Evolutionary conservation across 495 filamentous ascomycete genomes (phyloP).

Genomic region (Annulohypoxylon nitens): DNA sequence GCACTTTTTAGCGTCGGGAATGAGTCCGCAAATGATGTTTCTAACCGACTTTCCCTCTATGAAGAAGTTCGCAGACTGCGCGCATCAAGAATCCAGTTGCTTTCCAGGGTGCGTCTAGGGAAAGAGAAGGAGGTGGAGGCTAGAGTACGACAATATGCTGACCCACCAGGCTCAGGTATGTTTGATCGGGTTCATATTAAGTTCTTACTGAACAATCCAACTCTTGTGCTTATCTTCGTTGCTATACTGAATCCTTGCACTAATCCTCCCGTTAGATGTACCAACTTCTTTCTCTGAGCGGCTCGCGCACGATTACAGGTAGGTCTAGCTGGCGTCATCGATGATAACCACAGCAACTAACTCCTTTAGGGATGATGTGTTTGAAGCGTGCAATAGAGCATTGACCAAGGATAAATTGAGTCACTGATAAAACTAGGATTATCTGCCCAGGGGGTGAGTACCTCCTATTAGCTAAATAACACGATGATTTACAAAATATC

Average conservation of each 20-base stretch:
- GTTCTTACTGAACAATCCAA: background rate
- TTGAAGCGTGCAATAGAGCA: constrained; percentile 16
- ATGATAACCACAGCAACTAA: background rate
- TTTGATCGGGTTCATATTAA: background rate
- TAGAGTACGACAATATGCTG: constrained; percentile 28
- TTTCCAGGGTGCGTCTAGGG: constrained; percentile 26
- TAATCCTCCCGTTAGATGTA: constrained; percentile 13
- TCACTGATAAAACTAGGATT: background rate
- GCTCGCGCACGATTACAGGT: constrained; percentile 22
- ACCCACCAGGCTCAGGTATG: constrained; percentile 28
- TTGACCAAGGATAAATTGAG: background rate
- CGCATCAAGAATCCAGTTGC: constrained; percentile 27
- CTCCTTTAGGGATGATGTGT: constrained; percentile 9
- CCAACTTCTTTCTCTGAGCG: constrained; percentile 24
- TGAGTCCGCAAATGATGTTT: constrained; percentile 2
- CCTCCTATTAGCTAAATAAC: background rate
- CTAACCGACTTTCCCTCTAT: constrained; percentile 6
- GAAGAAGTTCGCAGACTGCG: constrained; percentile 20
- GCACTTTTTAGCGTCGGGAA: constrained; percentile 7
- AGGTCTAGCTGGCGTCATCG: background rate
- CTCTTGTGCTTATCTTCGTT: background rate
- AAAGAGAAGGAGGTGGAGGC: constrained; percentile 24
- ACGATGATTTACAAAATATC: background rate
- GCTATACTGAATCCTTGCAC: background rate
- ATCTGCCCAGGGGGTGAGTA: background rate